Evolutionary conservation across 257 asterid species (phyloP).

Genomic region (Rhazya stricta): DNA sequence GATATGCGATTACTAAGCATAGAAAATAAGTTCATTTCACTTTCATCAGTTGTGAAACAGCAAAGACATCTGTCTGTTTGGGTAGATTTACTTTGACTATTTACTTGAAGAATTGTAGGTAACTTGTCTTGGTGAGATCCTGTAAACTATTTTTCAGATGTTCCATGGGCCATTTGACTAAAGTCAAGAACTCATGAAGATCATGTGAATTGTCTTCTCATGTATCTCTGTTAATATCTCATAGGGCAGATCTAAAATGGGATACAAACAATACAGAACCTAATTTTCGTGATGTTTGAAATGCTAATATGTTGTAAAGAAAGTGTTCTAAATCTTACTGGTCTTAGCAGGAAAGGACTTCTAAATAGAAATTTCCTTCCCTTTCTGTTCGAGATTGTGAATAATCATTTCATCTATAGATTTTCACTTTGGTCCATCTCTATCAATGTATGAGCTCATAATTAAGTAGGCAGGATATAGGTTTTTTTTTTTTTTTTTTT

Average conservation of each 20-base stretch:
- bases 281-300: not conserved
- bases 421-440: not conserved
- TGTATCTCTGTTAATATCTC: not conserved
- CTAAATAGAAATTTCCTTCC: not conserved
- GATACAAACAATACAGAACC: not conserved
- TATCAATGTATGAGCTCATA: not conserved
- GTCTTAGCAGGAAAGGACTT: not conserved
- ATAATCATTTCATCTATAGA: not conserved
- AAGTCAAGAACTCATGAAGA: not conserved
- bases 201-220: not conserved
- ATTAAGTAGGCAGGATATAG: not conserved
- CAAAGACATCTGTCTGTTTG: not conserved
- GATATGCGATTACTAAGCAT: not conserved
- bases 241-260: not conserved
- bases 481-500: too few species aligned
- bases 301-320: not conserved
- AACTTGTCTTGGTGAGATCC: not conserved
- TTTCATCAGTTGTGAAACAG: not conserved
- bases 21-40: not conserved
- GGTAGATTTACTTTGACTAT: not conserved
- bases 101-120: not conserved
- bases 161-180: not conserved
- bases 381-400: not conserved
- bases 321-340: not conserved
- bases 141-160: not conserved